A percentile compares a stretch with the other conserved stretches of the same genome.
These are phyloP conservation scores for Eucalyptus pauciflora DNA, from an alignment of 345 rosid species.

Conservation along the genomic window DNA sequence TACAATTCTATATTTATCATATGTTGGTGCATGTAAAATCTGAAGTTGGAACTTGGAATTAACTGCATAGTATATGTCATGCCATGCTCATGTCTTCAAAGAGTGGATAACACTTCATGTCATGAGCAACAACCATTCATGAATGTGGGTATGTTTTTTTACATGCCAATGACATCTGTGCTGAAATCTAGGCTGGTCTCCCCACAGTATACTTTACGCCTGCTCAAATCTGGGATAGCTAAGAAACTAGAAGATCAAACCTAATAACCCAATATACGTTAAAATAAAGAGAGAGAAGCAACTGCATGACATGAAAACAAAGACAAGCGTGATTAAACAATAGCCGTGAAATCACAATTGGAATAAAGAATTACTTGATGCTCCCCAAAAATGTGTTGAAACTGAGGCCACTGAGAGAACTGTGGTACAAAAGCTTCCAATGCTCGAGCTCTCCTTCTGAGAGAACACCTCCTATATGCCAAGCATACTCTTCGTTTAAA, in stretches of 20 bases:
- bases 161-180: not conserved
- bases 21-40: not conserved
- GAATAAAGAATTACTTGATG: conserved; percentile 42
- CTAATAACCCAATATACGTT: not conserved
- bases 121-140: not conserved
- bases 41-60: not conserved
- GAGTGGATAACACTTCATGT: not conserved
- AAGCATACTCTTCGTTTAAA: conserved; percentile 68
- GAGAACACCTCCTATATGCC: conserved; percentile 93
- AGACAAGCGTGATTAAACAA: not conserved
- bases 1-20: not conserved
- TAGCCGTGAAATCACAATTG: not conserved
- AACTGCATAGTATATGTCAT: not conserved
- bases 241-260: not conserved
- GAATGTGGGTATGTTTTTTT: not conserved
- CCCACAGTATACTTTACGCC: not conserved
- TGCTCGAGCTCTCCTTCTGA: conserved; percentile 63
- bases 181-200: not conserved
- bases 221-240: not conserved
- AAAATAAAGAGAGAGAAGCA: not conserved
- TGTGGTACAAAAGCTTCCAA: conserved; percentile 86
- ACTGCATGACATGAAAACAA: not conserved
- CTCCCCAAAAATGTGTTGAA: conserved; percentile 79
- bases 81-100: not conserved
- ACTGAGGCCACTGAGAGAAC: conserved; percentile 65